Evolutionary conservation across 1,284 basidiomycete species (phyloP), one percentile per base, ranked within the genome.

Genomic region (Xerocomus nothofagi): DNA sequence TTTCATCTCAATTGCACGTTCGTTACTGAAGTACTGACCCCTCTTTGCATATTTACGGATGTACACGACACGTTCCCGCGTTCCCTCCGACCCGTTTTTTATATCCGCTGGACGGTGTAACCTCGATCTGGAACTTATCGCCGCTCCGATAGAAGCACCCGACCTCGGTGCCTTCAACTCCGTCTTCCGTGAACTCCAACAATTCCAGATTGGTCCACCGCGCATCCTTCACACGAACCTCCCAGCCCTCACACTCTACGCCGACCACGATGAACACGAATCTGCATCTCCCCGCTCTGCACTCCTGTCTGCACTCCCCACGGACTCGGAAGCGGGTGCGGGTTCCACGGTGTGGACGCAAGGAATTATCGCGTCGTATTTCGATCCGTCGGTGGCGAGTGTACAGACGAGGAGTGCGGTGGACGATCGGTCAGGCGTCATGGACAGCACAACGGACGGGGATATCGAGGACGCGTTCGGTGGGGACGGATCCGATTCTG

Each of bases 151-250:
- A 66, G 86, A 88, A 69, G 77, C 80, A 53, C 87, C 87, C 39
- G 86, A 89, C 70, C 75, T 90, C 18, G 87, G 88, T 12, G 83
- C 85, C 17, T 89, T 91, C 67, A 78, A 74, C 14, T 75, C 80
- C 43, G 84, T 91, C 34, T 80, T 91, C 48, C 78, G 86, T 36
- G 87, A 81, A 50, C 74, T 85, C 67, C 77, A 74, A 20, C 76
- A 81, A 51, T 62, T 83, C 6, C 81, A 82, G 51, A 79, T 73
- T 14, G 57, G 57, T 33, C 68, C 49, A 52, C 72, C 58, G 56
- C 64, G 55, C 27, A 58, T 62, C 47, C 63, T 66, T 12, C 53
- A 65, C 33, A 37, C 63, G 11, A 40, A 47, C 1, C n/a, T 55
- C n/a, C 50, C 49, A 2, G 7, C 54, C n/a, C 14, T 49, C 18